phyloP scores from a whole-genome alignment of 306 rosid species.

The Lagenaria siceraria region DNA sequence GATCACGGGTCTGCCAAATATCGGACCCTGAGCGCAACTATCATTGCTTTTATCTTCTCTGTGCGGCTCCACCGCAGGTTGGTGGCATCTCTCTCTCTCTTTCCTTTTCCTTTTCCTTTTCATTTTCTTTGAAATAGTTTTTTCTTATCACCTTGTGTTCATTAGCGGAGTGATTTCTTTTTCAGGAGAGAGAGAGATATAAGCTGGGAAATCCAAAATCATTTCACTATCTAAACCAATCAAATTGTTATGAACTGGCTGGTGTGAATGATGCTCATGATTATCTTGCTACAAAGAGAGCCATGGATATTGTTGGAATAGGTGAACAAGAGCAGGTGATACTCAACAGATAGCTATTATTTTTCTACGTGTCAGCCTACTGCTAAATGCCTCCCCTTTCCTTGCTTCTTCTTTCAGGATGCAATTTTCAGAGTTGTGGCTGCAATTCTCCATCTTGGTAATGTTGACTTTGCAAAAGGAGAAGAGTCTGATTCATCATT shows the following conservation, averaged over 20 bases:
- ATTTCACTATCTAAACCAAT: constrained; percentile 86
- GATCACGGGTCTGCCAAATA: constrained; percentile 92
- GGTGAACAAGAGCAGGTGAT: constrained; percentile 64
- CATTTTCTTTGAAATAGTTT: constrained; percentile 1
- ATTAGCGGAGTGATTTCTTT: constrained; percentile 2
- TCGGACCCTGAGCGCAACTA: constrained; percentile 87
- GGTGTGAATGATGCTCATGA: constrained; percentile 66
- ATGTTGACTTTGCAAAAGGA: constrained; percentile 49
- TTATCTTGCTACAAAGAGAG: constrained; percentile 73
- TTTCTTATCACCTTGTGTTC: not conserved
- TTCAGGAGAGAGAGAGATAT: constrained; percentile 70
- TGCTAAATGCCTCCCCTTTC: constrained; percentile 5
- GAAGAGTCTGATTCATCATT: constrained; percentile 66
- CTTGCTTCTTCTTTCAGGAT: constrained; percentile 32
- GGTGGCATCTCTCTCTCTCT: constrained; percentile 9
- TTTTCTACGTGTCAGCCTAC: not conserved
- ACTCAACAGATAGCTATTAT: constrained; percentile 10
- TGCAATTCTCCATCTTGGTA: constrained; percentile 91
- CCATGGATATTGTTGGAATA: constrained; percentile 91
- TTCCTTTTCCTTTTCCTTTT: not conserved
- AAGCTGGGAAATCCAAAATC: constrained; percentile 72
- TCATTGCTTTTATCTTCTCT: constrained; percentile 80
- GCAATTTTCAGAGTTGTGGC: constrained; percentile 89
- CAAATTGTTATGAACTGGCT: constrained; percentile 59
- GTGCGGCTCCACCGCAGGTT: constrained; percentile 90